Percentiles rank a stretch among this genome's conserved stretches.
Evolutionary conservation across 108 stramenopile genomes (phyloP).

Genomic region (Stephanodiscus minutulus): DNA sequence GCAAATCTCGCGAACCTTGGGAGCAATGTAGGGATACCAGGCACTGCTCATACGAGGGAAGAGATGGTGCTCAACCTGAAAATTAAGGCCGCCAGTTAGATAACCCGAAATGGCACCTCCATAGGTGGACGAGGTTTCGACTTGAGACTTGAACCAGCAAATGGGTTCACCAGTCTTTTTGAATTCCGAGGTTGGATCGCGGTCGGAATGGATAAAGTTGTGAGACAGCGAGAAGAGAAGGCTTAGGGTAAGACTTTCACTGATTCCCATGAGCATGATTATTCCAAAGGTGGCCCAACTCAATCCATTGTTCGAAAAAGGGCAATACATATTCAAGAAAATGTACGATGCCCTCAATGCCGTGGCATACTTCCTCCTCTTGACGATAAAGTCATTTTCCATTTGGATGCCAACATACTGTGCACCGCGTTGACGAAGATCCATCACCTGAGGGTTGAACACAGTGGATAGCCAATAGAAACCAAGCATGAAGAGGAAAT

Average conservation of each 20-base stretch:
- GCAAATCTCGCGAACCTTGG: conserved; percentile 92
- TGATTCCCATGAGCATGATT: conserved; percentile 79
- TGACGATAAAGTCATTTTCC: conserved; percentile 76
- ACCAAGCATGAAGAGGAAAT: conserved; percentile 63
- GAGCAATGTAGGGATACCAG: conserved; percentile 98
- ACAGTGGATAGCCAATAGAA: conserved; percentile 83
- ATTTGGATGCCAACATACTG: conserved; percentile 63
- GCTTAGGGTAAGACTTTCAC: conserved; percentile 70
- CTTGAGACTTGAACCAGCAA: conserved; percentile 91
- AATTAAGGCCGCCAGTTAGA: conserved; percentile 92
- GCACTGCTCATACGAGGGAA: conserved; percentile 91
- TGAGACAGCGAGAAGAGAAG: conserved; percentile 90
- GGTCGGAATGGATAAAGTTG: conserved; percentile 90
- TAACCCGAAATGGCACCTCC: conserved; percentile 86
- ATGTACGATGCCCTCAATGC: conserved; percentile 66
- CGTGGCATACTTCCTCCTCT: conserved; percentile 70
- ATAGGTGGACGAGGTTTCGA: conserved; percentile 89
- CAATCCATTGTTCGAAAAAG: conserved; percentile 59
- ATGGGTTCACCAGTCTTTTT: conserved; percentile 71
- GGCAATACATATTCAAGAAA: conserved; percentile 68
- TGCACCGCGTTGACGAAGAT: conserved; percentile 75
- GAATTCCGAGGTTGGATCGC: conserved; percentile 68
- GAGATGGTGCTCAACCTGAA: conserved; percentile 94
- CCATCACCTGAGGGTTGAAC: conserved; percentile 79
- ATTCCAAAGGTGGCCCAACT: conserved; percentile 47